A percentile compares a stretch with the other conserved stretches of the same genome.
Conservation (phyloP, 345 rosid species). For the Lagerstroemia speciosa region DNA sequence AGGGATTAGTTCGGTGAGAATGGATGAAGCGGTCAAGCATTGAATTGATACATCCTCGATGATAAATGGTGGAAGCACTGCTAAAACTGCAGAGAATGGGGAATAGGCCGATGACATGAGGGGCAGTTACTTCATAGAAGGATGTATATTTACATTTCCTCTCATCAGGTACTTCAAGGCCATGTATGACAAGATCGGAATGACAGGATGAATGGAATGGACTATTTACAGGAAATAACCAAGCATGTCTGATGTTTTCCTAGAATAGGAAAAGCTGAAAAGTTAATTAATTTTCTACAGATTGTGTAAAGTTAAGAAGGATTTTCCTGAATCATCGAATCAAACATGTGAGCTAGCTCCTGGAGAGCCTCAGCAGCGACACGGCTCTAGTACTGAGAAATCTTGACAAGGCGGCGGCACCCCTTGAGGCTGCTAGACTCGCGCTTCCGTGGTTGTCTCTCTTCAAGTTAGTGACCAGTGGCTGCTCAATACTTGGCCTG, state of each 20-base stretch:
- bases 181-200: slow-evolving; percentile 19
- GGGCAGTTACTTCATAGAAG: too few species aligned
- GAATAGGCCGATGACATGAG: too few species aligned
- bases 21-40: too few species aligned
- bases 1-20: too few species aligned
- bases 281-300: background rate
- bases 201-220: slow-evolving; percentile 31
- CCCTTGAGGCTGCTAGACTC: slow-evolving; percentile 67
- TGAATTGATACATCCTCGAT: too few species aligned
- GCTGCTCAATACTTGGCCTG: slow-evolving; percentile 55
- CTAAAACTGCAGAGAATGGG: too few species aligned
- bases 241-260: background rate
- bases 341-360: slow-evolving; percentile 71
- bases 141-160: too few species aligned
- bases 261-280: background rate
- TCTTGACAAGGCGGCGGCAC: slow-evolving; percentile 26
- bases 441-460: slow-evolving; percentile 69
- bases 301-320: background rate
- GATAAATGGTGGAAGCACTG: too few species aligned
- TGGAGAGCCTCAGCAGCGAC: slow-evolving; percentile 61
- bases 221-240: background rate
- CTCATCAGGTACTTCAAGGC: too few species aligned
- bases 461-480: slow-evolving; percentile 53
- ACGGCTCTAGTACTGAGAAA: slow-evolving; percentile 21
- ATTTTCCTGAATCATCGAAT: slow-evolving; percentile 69